Conservation (phyloP, 768 basidiomycete species). For the Polyporus arcularius region DNA sequence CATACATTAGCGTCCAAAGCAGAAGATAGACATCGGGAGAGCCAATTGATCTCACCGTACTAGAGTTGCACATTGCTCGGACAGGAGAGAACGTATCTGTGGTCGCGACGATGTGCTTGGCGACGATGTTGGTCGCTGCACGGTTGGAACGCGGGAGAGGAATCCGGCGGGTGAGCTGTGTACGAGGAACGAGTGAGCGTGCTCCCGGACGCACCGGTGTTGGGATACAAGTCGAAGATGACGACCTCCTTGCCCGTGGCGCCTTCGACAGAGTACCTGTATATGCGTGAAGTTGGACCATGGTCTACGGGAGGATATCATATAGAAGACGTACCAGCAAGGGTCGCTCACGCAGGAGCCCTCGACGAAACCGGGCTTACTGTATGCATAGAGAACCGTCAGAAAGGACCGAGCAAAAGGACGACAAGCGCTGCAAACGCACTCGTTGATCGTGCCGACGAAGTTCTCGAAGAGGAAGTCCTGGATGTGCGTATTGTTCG, state of each 20-base stretch:
- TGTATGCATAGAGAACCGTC: constrained; percentile 21
- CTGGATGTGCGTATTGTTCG: constrained; percentile 56
- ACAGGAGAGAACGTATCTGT: constrained; percentile 48
- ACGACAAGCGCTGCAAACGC: constrained; percentile 3
- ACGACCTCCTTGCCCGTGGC: constrained; percentile 61
- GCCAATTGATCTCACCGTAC: constrained; percentile 38
- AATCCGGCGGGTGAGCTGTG: too few relatives aligned
- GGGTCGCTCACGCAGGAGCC: constrained; percentile 61
- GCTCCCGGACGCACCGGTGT: constrained; percentile 52
- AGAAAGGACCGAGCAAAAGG: not conserved
- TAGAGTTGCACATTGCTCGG: constrained; percentile 56
- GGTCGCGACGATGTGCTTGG: constrained; percentile 46
- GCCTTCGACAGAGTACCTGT: constrained; percentile 45
- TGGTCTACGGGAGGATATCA: not conserved
- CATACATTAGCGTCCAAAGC: too few relatives aligned
- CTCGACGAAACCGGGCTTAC: constrained; percentile 48
- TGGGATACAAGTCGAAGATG: constrained; percentile 59
- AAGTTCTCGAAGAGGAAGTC: constrained; percentile 60
- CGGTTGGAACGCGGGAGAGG: not conserved
- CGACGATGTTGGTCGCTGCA: constrained; percentile 51
- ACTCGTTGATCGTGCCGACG: constrained; percentile 52
- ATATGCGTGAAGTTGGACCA: not conserved
- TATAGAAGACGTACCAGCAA: constrained; percentile 47
- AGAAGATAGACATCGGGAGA: not conserved
- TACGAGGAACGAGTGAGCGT: too few relatives aligned